Base-by-base conservation (phyloP, 441 rosid genomes). In the Euphorbia schlechtendalii region DNA sequence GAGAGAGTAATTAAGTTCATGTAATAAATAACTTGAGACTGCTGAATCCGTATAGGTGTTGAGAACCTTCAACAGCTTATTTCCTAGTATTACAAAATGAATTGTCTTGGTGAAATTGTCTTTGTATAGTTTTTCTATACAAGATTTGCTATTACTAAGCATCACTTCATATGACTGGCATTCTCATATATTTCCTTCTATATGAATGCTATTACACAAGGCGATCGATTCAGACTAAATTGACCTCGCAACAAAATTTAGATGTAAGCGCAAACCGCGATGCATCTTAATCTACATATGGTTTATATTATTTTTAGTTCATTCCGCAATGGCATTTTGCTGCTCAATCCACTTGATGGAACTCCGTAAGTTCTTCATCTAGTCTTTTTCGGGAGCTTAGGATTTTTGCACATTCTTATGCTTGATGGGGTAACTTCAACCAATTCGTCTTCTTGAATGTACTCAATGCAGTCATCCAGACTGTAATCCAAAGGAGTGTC, bases 391-490 rank as follows among this genome's bases (percentile, higher is more conserved):
- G 75, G 60, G 55, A 86, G 64, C 78, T 92, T 92, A 2, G 88
- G 94, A 74, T 85, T 86, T 80, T 94, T 90, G 85, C 96, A 89
- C 94, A 84, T 90, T 64, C 97, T 69, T 70, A 94, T 82, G 70
- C 93, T 82, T 1, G 3, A 59, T 10, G 97, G 94, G 14, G 97
- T 90, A 17, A 89, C 92, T 83, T 90, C 99, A 70, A 94, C 96
- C 61, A 94, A 76, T 64, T 94, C 99, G 72, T 94, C 99, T 79
- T 94, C 99, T 78, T 86, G 93, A 72, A 94, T 90, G 72, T 94
- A 90, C 70, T 94, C 97, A 0, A 94, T 94, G 86, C 94, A 94
- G 74, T 90, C 99, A 4, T 94, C 99, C 40, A 90, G 80, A 82
- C 97, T 90, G 71, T 90, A 93, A 18, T 78, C 84, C 83, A 86